Evolutionary conservation across 2,329 filamentous ascomycete genomes (phyloP), one percentile per base, ranked within the genome.

Genomic region (Aspergillus costaricaensis): DNA sequence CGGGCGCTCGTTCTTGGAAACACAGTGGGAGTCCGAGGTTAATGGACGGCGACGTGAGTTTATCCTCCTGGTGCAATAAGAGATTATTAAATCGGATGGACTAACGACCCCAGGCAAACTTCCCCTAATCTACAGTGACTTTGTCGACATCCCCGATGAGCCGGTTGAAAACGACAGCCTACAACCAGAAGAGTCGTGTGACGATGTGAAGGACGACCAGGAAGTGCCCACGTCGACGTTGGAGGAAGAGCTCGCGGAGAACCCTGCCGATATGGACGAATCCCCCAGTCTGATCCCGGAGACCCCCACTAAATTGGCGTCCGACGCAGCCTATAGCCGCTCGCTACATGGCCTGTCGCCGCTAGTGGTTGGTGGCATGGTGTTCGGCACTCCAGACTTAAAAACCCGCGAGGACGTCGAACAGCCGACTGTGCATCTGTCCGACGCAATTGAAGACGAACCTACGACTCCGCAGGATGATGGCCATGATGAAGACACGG

Each of bases 1-100:
- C 36, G 72, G 70, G 36, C 67, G 69, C 25, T 76, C 75, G 17
- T 78, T 79, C 61, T 66, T 78, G 15, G 76, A 78, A 62, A 79
- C 77, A 3, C 77, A 76, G 58, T 77, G 76, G 74, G 76, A 78
- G 61, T 66, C 67, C 38, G 73, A 76, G 38, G 65, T 60, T 7
- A 66, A 68, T 19, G 67, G 68, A 17, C 71, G 71, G 57, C 64
- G 66, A 70, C 72, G 75, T 77, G 51, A 61, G 57, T 41, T 23
- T 39, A 32, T 15, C 32, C 32, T 2, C 32, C 32, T 14, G 32
- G 9, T 36, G 12, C 32, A 15, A 2, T 5, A 36, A 12, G 12
- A 14, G 12, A 14, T 15, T 36, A 14, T 41, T 17, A 23, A 32
- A 10, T 41, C 27, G 12, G 14, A 55, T 14, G 12, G 21, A 27